These are phyloP conservation scores for Moesziomyces sp. DNA, from an alignment of 1,284 basidiomycete species.

Conservation along the genomic window DNA sequence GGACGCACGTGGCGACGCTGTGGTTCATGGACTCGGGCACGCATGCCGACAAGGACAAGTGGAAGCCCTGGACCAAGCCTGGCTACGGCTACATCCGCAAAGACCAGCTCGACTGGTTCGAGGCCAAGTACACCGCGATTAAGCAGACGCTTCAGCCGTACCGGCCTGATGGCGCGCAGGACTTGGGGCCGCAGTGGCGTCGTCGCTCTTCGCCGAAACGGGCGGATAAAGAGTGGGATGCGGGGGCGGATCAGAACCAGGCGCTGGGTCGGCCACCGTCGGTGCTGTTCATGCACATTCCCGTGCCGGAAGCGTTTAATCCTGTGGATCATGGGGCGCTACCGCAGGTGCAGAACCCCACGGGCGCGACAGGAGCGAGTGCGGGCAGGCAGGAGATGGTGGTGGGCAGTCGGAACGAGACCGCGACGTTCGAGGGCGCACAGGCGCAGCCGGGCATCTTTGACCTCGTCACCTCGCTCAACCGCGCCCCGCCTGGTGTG, in stretches of 20 bases:
- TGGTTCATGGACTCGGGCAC: conserved; percentile 93
- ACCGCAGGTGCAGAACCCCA: conserved; percentile 2
- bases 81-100: conserved; percentile 57
- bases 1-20: conserved; percentile 83
- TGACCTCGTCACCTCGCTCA: conserved; percentile 38
- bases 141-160: conserved; percentile 47
- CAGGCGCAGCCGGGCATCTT: conserved; percentile 62
- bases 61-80: conserved; percentile 45
- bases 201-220: not conserved
- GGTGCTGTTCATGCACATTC: conserved; percentile 65
- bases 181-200: conserved; percentile 29
- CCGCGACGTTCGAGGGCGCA: conserved; percentile 33
- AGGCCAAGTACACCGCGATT: conserved; percentile 17
- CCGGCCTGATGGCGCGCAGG: conserved; percentile 41
- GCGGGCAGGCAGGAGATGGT: conserved; percentile 3
- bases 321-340: conserved; percentile 5
- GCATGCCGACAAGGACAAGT: conserved; percentile 27
- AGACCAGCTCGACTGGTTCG: conserved; percentile 63
- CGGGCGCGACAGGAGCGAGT: conserved; percentile 10
- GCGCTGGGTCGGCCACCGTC: conserved; percentile 47
- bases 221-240: conserved; percentile 27
- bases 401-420: conserved; percentile 50
- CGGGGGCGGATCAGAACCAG: conserved; percentile 19
- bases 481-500: conserved; percentile 23
- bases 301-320: conserved; percentile 62